Base-by-base conservation (phyloP, 2,329 filamentous ascomycete genomes). In the Aspergillus fijiensis region DNA sequence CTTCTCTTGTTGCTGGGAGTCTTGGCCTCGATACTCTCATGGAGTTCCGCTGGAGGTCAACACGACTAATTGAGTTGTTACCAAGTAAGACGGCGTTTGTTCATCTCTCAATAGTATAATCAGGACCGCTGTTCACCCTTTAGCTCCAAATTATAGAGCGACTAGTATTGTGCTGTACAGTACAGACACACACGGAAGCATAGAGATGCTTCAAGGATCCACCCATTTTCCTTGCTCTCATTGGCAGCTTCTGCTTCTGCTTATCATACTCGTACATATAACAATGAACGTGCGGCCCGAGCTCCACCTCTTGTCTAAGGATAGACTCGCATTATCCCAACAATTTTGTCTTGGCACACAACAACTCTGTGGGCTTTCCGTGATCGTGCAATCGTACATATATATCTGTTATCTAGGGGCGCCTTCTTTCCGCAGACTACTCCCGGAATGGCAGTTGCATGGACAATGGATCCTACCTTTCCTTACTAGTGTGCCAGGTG, bases 221-320 rank as follows among this genome's bases (percentile, higher is more conserved):
- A 54, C 60, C 60, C 60, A 49, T 54, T 47, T 42, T 16, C 33
- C 33, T 35, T 16, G 33, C 33, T 35, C 5, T 35, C 33, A 16
- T 35, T 16, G 14, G 16, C 27, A 4, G 33, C 33, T 12, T 16
- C 33, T 35, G 33, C 33, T 12, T 16, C 12, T 35, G 33, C 33
- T 35, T 35, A 12, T 12, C 33, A 55, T 23, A 23, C 23, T 12
- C 33, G 51, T 23, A 23, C 23, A 4, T 23, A 50, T 49, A 39
- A 58, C 47, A 49, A 62, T 59, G 57, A 64, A 62, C 62, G n/a
- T 64, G 60, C 60, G 62, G 62, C 57, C 62, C 58, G 58, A 64
- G 62, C 60, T 65, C 64, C 59, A 47, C 58, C 58, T 57, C 53
- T 23, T 12, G 31, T 48, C 45, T 16, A 47, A 35, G 53, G 48